phyloP scores from a whole-genome alignment of 2,329 filamentous ascomycete genomes.

The Aspergillus eucalypticola region DNA sequence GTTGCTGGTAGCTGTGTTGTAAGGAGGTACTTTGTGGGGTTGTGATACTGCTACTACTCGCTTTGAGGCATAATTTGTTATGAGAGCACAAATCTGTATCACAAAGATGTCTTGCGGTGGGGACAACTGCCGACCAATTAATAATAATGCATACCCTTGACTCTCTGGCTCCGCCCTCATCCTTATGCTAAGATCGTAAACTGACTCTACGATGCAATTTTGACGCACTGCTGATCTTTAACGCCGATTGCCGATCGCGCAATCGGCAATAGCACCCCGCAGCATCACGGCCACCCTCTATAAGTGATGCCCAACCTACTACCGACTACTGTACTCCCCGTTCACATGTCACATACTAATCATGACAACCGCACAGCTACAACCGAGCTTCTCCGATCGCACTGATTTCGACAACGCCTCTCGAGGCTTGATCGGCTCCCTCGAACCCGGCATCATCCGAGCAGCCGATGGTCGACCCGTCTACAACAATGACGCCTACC shows the following conservation, averaged over 20 bases:
- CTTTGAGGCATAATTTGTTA: not conserved
- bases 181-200: no score
- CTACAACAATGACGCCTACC: constrained; percentile 36
- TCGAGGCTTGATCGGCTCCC: constrained; percentile 24
- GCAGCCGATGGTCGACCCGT: constrained; percentile 29
- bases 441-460: constrained; percentile 23
- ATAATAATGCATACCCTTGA: not conserved
- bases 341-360: not conserved
- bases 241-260: constrained; percentile 2
- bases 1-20: not conserved
- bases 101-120: not conserved
- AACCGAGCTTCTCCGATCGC: constrained; percentile 11
- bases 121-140: not conserved
- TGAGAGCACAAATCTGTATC: not conserved
- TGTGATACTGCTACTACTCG: not conserved
- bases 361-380: constrained; percentile 1
- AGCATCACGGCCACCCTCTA: not conserved
- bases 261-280: not conserved
- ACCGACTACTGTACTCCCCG: not conserved
- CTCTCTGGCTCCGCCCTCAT: no score
- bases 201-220: no score
- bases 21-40: not conserved
- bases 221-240: not conserved
- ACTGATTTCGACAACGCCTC: constrained; percentile 21
- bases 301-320: not conserved